phyloP scores from a whole-genome alignment of 192 early-diverging fungal species.

The Phycomyces nitens region DNA sequence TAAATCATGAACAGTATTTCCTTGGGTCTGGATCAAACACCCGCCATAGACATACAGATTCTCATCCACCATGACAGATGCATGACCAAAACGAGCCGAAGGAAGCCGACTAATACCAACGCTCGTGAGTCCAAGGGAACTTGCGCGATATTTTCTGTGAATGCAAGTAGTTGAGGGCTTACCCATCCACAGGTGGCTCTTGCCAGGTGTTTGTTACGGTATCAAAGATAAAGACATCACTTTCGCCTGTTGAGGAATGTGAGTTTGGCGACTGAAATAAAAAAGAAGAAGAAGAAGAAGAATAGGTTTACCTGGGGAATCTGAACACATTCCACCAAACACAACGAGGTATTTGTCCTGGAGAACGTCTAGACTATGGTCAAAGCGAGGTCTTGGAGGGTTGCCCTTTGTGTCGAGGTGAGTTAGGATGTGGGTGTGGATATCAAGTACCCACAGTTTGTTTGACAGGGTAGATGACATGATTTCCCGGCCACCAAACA shows the following conservation, averaged over 20 bases:
- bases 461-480: constrained; percentile 14
- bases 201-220: constrained; percentile 15
- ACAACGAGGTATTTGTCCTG: constrained; percentile 18
- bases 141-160: no score
- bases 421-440: constrained; percentile 1
- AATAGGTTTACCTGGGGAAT: constrained; percentile 16
- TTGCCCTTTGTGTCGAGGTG: constrained; percentile 7
- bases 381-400: constrained; percentile 19
- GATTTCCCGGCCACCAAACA: constrained; percentile 23
- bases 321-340: constrained; percentile 24
- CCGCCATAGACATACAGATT: constrained; percentile 23
- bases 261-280: no score
- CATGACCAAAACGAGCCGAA: constrained; percentile 22
- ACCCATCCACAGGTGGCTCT: constrained; percentile 21
- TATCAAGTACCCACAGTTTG: constrained; percentile 7
- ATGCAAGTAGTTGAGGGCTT: background rate
- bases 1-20: constrained; percentile 20
- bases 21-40: constrained; percentile 21
- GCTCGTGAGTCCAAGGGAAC: no score
- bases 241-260: constrained; percentile 27
- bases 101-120: constrained; percentile 6
- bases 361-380: constrained; percentile 21
- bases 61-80: constrained; percentile 1
- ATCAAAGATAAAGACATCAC: constrained; percentile 26
- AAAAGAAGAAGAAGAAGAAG: background rate